These are phyloP conservation scores for Elaeagnus macrophylla DNA, from an alignment of 306 rosid species.

Conservation along the genomic window DNA sequence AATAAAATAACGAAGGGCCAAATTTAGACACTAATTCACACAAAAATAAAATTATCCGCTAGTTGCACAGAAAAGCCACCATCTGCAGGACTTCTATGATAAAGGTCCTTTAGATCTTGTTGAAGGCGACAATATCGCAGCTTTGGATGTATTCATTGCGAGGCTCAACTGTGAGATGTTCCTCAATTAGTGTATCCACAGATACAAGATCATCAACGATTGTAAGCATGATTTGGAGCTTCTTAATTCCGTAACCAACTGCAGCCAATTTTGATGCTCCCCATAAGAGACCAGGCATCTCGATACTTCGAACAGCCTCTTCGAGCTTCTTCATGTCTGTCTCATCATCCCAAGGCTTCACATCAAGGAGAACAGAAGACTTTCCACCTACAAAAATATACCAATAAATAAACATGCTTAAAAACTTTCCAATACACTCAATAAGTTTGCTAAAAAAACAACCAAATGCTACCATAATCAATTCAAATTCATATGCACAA, in stretches of 20 bases:
- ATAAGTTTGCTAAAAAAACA: too few relatives aligned
- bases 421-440: too few relatives aligned
- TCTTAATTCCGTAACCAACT: constrained; percentile 87
- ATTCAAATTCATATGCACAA: too few relatives aligned
- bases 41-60: too few relatives aligned
- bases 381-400: too few relatives aligned
- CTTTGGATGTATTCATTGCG: constrained; percentile 63
- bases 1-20: too few relatives aligned
- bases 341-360: constrained; percentile 96
- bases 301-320: constrained; percentile 68
- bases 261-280: constrained; percentile 84
- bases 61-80: too few relatives aligned
- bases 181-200: constrained; percentile 67
- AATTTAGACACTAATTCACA: too few relatives aligned
- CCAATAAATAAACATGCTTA: too few relatives aligned
- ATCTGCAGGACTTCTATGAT: not conserved
- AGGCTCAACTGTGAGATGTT: constrained; percentile 61
- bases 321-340: constrained; percentile 93
- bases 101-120: constrained; percentile 53
- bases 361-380: constrained; percentile 77
- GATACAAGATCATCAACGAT: constrained; percentile 85
- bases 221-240: constrained; percentile 74
- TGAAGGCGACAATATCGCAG: constrained; percentile 91
- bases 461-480: too few relatives aligned
- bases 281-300: constrained; percentile 73